Evolutionary conservation across 805 yeast species (phyloP).

Genomic region (Myxozyma neglecta): DNA sequence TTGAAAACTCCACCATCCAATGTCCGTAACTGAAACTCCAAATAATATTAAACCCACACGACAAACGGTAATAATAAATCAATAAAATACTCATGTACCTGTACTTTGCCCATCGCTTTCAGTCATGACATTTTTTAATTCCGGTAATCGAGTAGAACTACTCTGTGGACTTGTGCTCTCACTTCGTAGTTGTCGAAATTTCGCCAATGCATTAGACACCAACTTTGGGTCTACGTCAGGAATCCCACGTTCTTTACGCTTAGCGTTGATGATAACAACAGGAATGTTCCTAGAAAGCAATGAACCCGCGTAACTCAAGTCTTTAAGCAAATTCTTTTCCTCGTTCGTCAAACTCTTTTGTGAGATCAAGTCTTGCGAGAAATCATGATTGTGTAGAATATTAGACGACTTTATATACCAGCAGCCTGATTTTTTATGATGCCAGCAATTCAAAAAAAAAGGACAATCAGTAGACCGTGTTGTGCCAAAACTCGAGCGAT

Average conservation of each 20-base stretch:
- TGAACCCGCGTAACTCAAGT: slow-evolving; percentile 26
- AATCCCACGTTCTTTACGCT: slow-evolving; percentile 20
- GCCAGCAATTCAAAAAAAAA: slow-evolving; percentile 29
- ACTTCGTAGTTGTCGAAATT: slow-evolving; percentile 10
- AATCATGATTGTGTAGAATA: slow-evolving; percentile 22
- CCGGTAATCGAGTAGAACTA: not conserved
- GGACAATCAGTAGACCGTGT: slow-evolving; percentile 30
- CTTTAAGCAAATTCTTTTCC: slow-evolving; percentile 13
- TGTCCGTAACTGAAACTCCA: too few species aligned
- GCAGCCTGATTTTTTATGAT: slow-evolving; percentile 26
- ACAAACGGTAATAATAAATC: too few species aligned
- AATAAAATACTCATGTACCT: not conserved
- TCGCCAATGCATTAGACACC: slow-evolving; percentile 23
- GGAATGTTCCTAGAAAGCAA: slow-evolving; percentile 23
- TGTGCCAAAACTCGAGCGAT: slow-evolving; percentile 21
- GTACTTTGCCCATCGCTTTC: not conserved
- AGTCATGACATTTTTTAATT: not conserved
- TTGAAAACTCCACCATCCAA: too few species aligned
- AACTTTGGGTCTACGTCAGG: slow-evolving; percentile 30
- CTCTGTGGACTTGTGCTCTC: not conserved
- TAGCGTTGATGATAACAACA: slow-evolving; percentile 26
- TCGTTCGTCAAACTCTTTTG: slow-evolving; percentile 20
- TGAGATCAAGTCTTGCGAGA: slow-evolving; percentile 20
- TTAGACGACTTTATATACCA: slow-evolving; percentile 30
- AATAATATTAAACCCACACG: too few species aligned